Evolutionary conservation across 495 filamentous ascomycete species (phyloP).

Genomic region (Daldinia caldariorum): DNA sequence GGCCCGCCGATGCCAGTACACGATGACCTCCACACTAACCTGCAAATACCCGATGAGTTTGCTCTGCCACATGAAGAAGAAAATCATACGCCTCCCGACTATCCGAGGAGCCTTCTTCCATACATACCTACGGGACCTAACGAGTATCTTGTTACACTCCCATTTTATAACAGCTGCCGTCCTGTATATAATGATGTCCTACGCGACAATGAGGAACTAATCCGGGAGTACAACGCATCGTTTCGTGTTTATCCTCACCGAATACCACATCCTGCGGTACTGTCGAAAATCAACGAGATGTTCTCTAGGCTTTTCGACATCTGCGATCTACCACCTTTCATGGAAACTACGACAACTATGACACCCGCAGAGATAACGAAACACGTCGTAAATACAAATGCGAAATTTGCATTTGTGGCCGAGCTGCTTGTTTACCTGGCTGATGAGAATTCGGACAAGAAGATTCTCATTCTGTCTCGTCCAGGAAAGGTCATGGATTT

Average conservation of each 20-base stretch:
- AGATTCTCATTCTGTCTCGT: constrained; percentile 54
- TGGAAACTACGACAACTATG: constrained; percentile 47
- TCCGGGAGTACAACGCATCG: constrained; percentile 48
- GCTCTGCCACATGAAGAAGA: constrained; percentile 30
- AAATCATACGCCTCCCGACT: constrained; percentile 20
- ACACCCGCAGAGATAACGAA: constrained; percentile 46
- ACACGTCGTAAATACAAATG: constrained; percentile 54
- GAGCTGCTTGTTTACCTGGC: constrained; percentile 51
- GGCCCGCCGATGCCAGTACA: constrained; percentile 37
- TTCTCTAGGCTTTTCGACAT: constrained; percentile 53
- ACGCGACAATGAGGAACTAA: constrained; percentile 47
- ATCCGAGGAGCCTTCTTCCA: constrained; percentile 37
- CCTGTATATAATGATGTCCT: constrained; percentile 54
- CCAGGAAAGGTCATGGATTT: constrained; percentile 52
- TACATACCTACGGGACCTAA: constrained; percentile 32
- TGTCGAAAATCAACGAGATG: constrained; percentile 51
- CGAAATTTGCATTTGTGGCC: constrained; percentile 58
- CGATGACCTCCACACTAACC: constrained; percentile 32
- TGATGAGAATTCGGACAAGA: constrained; percentile 44
- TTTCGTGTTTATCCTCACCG: constrained; percentile 40
- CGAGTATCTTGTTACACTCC: constrained; percentile 54
- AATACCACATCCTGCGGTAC: constrained; percentile 40
- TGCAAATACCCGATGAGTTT: constrained; percentile 26
- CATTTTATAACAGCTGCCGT: constrained; percentile 51
- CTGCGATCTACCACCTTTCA: constrained; percentile 56